These are phyloP conservation scores for Aegilops bicornis DNA, from an alignment of 176 grass and related monocot species.

Conservation along the genomic window DNA sequence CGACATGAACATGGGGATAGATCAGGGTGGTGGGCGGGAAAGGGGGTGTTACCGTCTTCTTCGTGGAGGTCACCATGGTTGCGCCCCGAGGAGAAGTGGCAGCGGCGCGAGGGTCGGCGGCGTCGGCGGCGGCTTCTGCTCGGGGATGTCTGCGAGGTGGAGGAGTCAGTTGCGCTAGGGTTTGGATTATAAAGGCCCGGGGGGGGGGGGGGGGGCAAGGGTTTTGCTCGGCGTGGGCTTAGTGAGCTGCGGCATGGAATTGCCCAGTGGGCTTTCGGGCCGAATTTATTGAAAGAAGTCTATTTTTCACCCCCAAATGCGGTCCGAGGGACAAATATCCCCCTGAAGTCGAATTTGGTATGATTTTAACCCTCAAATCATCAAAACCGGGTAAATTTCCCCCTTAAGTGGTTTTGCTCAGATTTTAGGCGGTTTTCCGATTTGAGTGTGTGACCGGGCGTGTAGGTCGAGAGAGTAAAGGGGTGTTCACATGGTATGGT, in stretches of 20 bases:
- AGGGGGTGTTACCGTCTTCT: slow-evolving; percentile 64
- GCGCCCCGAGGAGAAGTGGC: slow-evolving; percentile 21
- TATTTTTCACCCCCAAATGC: too few relatives aligned
- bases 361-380: too few relatives aligned
- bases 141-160: slow-evolving; percentile 27
- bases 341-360: too few relatives aligned
- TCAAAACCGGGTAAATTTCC: too few relatives aligned
- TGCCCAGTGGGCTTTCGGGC: not conserved
- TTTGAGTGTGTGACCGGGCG: too few relatives aligned
- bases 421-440: too few relatives aligned
- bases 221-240: slow-evolving; percentile 15
- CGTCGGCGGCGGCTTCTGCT: slow-evolving; percentile 24
- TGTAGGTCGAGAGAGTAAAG: too few relatives aligned
- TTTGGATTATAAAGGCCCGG: slow-evolving; percentile 24
- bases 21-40: not conserved
- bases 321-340: too few relatives aligned
- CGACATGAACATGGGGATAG: too few relatives aligned
- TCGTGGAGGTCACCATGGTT: slow-evolving; percentile 64
- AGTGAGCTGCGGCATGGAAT: not conserved
- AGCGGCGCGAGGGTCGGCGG: slow-evolving; percentile 20
- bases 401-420: too few relatives aligned
- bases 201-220: not conserved
- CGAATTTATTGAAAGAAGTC: not conserved
- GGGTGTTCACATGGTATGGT: too few relatives aligned
- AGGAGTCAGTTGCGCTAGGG: slow-evolving; percentile 10